phyloP scores from a whole-genome alignment of 2,329 filamentous ascomycete genomes.

The Fusarium austroafricanum region DNA sequence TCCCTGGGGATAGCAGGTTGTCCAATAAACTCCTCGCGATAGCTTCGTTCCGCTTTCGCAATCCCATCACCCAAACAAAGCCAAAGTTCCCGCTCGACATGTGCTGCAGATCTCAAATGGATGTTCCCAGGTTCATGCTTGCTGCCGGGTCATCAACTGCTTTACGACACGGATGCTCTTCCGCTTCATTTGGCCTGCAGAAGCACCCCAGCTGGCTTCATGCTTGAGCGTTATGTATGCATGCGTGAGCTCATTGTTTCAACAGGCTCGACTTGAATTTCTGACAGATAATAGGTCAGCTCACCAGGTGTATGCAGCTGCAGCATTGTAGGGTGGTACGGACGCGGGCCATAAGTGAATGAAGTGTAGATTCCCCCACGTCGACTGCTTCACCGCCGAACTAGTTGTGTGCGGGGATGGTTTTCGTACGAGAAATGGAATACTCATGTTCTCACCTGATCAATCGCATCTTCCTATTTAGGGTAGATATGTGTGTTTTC shows the following conservation, averaged over 20 bases:
- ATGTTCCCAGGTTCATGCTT: conserved; percentile 26
- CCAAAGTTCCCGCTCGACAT: conserved; percentile 5
- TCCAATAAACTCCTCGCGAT: conserved; percentile 31
- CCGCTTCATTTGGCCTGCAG: conserved; percentile 31
- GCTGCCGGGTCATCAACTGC: conserved; percentile 15
- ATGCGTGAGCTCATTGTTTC: conserved; percentile 29
- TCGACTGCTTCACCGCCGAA: conserved; percentile 35
- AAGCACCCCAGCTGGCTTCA: conserved; percentile 21
- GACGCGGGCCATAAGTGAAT: conserved; percentile 27
- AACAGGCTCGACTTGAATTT: conserved; percentile 17
- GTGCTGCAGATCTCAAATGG: conserved; percentile 23
- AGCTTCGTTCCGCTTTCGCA: conserved; percentile 27
- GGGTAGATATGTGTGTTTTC: neutral
- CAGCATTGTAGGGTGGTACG: conserved; percentile 38
- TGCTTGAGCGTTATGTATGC: conserved; percentile 21
- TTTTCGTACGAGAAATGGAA: conserved; percentile 24
- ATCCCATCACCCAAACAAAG: conserved; percentile 6
- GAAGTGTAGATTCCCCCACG: conserved; percentile 26
- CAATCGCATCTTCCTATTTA: conserved; percentile 23
- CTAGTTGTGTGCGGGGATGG: conserved; percentile 21
- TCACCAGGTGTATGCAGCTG: conserved; percentile 32
- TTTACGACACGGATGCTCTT: conserved; percentile 22
- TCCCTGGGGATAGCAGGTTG: conserved; percentile 12
- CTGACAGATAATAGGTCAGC: conserved; percentile 27
- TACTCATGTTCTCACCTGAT: conserved; percentile 35